A percentile compares a stretch with the other conserved stretches of the same genome.
These are phyloP conservation scores for Cucurbita moschata DNA, from an alignment of 306 rosid species.

Conservation along the genomic window DNA sequence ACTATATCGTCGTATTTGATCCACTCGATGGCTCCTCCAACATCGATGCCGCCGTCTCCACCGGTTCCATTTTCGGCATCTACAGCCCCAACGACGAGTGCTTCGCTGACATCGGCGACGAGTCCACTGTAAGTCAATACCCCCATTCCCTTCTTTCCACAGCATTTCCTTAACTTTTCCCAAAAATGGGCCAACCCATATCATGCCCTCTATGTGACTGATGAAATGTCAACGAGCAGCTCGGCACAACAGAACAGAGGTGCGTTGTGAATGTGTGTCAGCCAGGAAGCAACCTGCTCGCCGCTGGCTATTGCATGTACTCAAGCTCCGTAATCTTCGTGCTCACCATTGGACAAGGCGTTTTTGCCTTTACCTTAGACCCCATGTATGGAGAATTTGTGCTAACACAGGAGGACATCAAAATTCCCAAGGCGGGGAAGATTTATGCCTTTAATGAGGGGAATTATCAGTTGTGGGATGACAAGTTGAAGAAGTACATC, in stretches of 20 bases:
- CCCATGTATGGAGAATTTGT: constrained; percentile 91
- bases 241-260: constrained; percentile 38
- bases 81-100: constrained; percentile 97
- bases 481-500: constrained; percentile 75
- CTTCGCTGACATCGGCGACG: constrained; percentile 53
- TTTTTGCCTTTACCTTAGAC: constrained; percentile 63
- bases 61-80: constrained; percentile 94
- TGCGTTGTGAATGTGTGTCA: constrained; percentile 89
- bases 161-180: background rate
- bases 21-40: constrained; percentile 98
- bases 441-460: constrained; percentile 93
- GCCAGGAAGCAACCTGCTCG: constrained; percentile 91
- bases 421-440: constrained; percentile 81
- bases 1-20: constrained; percentile 88
- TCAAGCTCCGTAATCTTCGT: constrained; percentile 90
- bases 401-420: constrained; percentile 62
- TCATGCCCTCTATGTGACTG: background rate
- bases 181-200: background rate
- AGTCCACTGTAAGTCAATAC: constrained; percentile 36
- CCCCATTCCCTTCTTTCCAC: background rate
- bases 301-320: constrained; percentile 99
- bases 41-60: constrained; percentile 91
- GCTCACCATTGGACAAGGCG: constrained; percentile 76
- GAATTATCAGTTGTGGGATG: constrained; percentile 92
- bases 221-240: constrained; percentile 29